A percentile compares a stretch with the other conserved stretches of the same genome.
Evolutionary conservation across 2,329 filamentous ascomycete genomes (phyloP).

Genomic region (Xylariales sp.): DNA sequence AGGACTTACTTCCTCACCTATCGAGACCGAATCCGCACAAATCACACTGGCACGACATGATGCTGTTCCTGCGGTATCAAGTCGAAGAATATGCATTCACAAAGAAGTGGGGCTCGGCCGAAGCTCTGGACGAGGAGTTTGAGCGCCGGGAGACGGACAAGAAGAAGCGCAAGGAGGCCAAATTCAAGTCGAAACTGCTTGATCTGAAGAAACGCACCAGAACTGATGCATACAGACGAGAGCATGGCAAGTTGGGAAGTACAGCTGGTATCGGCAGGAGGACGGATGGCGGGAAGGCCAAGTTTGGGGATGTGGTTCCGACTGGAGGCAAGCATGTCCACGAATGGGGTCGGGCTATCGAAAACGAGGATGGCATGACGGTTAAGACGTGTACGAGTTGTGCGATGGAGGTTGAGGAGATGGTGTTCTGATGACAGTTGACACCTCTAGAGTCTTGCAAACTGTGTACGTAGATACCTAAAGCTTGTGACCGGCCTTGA

Average conservation of each 20-base stretch:
- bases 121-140: conserved; percentile 84
- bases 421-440: conserved; percentile 57
- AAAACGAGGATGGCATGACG: conserved; percentile 66
- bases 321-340: conserved; percentile 74
- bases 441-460: neutral
- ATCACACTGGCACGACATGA: conserved; percentile 97
- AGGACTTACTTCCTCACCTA: conserved; percentile 79
- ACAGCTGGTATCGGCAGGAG: conserved; percentile 37
- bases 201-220: conserved; percentile 91
- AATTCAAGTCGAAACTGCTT: conserved; percentile 83
- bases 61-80: conserved; percentile 89
- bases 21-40: conserved; percentile 93
- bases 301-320: conserved; percentile 74
- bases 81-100: conserved; percentile 89
- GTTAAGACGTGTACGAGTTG: conserved; percentile 76
- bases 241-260: conserved; percentile 48
- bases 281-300: conserved; percentile 36
- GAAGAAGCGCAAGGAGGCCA: conserved; percentile 81
- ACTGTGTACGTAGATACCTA: too few species aligned
- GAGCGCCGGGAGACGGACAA: conserved; percentile 72
- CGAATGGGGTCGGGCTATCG: conserved; percentile 72
- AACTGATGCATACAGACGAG: conserved; percentile 81
- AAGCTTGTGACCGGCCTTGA: too few species aligned
- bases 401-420: conserved; percentile 73
- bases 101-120: conserved; percentile 85